phyloP scores from a whole-genome alignment of 73 alveolate species.

The Tetrahymena elliotti region DNA sequence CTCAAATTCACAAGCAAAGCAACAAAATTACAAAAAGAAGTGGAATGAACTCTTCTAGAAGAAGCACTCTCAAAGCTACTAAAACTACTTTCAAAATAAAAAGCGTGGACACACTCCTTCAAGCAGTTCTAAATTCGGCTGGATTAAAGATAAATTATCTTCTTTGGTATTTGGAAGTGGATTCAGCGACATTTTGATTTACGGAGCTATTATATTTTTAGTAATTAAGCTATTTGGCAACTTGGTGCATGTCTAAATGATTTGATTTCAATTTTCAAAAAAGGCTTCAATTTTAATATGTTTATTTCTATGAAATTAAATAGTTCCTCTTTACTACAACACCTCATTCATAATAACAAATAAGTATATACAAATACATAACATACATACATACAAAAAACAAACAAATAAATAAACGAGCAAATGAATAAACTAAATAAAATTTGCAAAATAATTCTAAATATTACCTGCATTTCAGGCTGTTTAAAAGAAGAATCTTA shows the following conservation, averaged over 20 bases:
- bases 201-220: neutral
- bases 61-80: neutral
- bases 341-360: no score
- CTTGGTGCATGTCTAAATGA: neutral
- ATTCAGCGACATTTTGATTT: neutral
- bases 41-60: neutral
- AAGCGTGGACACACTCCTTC: neutral
- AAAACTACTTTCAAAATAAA: neutral
- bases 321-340: neutral
- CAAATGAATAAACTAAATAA: no score
- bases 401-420: neutral
- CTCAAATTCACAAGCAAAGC: neutral
- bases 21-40: neutral
- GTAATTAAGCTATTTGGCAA: neutral
- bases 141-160: neutral
- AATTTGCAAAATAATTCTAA: neutral
- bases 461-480: neutral
- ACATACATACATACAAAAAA: no score
- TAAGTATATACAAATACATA: no score
- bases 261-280: neutral
- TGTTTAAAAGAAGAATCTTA: neutral
- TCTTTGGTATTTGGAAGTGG: neutral
- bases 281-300: neutral
- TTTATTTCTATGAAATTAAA: neutral
- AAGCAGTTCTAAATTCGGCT: neutral